Base-by-base conservation (phyloP, 164 flowering plant genomes). In the Aristolochia californica region DNA sequence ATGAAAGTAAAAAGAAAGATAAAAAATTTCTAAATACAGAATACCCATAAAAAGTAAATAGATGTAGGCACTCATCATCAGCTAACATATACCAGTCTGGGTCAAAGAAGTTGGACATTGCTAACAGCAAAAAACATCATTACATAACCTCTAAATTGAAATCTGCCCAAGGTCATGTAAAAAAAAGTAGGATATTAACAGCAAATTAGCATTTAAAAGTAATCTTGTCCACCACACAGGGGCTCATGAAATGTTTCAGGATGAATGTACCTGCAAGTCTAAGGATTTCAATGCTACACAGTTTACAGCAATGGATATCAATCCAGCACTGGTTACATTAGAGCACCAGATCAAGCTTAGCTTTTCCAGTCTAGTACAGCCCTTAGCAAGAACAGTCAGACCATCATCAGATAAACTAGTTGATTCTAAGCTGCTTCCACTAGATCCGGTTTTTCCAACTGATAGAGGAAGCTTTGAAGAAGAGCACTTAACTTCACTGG, bases 271-370 rank as follows among this genome's bases (percentile, higher is more conserved):
- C 91, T 88, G 98, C 57, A 88, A 76, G 75, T 91, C 95, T 77
- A 91, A 68, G 52, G 81, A 77, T 64, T 61, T 86, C 71, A 91
- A 66, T 20, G 66, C 70, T 55, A 51, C 65, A 59, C 93, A 87
- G 61, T 72, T 82, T 59, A 73, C 69, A 25, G 98, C 96, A 22
- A 82, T 55, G 24, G 91, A 80, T 65, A 50, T 72, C 49, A 91
- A 66, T 28, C 98, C 98, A 24, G 25, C 30, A 61, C 74, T 81
- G 7, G 96, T 68, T 24, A 83, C 75, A 57, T 70, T 75, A 38
- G 95, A 82, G 71, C 98, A 91, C 98, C 95, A 91, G 23, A 88
- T 77, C 64, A 91, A 77, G 77, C 89, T 86, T 73, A 91, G 61
- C 59, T 80, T 88, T 63, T 88, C 87, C 28, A 91, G 80, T 53